phyloP scores from a whole-genome alignment of 768 basidiomycete genomes.

The Suillus variegatus region DNA sequence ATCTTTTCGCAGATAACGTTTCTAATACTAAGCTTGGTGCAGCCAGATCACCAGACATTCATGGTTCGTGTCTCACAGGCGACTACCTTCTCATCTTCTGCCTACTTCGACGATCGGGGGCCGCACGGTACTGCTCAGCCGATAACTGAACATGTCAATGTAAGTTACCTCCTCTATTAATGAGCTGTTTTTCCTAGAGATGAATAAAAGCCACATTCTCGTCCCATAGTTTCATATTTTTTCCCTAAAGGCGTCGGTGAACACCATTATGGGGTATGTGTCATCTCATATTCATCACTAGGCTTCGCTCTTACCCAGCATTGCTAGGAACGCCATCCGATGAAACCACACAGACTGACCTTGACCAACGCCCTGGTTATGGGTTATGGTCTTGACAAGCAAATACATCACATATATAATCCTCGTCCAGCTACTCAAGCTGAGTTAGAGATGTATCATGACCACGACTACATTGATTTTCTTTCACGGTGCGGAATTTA shows the following conservation, averaged over 20 bases:
- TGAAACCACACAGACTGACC: constrained; percentile 97
- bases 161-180: constrained; percentile 37
- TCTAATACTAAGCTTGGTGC: no score
- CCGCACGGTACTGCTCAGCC: constrained; percentile 70
- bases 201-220: constrained; percentile 34
- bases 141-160: constrained; percentile 77
- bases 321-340: constrained; percentile 90
- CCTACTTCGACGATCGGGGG: constrained; percentile 80
- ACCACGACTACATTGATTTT: constrained; percentile 94
- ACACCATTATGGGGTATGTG: constrained; percentile 91
- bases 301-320: constrained; percentile 9
- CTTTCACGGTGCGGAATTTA: constrained; percentile 67
- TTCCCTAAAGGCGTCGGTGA: constrained; percentile 92
- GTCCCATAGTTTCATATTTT: constrained; percentile 94
- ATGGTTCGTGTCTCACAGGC: constrained; percentile 42
- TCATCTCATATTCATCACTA: background rate
- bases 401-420: constrained; percentile 89
- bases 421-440: constrained; percentile 86
- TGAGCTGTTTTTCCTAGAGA: constrained; percentile 16
- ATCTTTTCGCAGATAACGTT: background rate
- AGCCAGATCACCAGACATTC: background rate
- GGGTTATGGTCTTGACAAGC: constrained; percentile 94
- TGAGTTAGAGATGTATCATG: constrained; percentile 91
- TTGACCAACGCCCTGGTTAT: constrained; percentile 94
- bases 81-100: constrained; percentile 67